Evolutionary conservation across 1,284 basidiomycete species (phyloP), one percentile per base, ranked within the genome.

Genomic region (Neolentinus lepideus): DNA sequence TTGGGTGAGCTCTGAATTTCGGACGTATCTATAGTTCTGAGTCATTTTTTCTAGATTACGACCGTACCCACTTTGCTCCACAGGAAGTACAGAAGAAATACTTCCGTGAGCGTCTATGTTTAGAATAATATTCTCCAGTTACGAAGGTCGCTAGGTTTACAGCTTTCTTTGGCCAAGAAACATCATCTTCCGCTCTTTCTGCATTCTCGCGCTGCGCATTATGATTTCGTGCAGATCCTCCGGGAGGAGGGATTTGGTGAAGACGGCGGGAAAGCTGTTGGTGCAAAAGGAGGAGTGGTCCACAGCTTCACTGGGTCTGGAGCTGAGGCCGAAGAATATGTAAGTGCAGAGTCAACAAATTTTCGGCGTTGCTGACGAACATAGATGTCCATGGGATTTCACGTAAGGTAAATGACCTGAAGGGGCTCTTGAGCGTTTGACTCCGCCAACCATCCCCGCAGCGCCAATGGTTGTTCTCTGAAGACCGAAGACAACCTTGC

Each of bases 281-380:
- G 85, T 36, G 84, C 73, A 2, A 77, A 75, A 46, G 81, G 88
- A 10, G 91, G 89, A 0, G 91, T 94, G 8, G 91, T 93, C 8
- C 94, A 95, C 69, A 90, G 87, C 61, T 94, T 94, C 69, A 94
- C 92, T 0, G 93, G 92, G 0, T 82, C 80, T 0, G 60, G 66
- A 1, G 76, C 78, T 24, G 91, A 95, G 67, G 82, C 82, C 50
- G 64, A 71, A 8, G 89, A 95, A 65, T 71, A 92, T 55, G 83
- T 94, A 60, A 64, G 84, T 70, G 11, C 19, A 31, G 3, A 31
- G 24, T 45, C 12, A 29, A 33, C 3, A 16, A 56, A 57, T 12
- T 54, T 67, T 27, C n/a, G 14, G 12, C 27, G 29, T 24, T 56
- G 51, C 48, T 24, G 22, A 25, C 29, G 29, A 53, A 35, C 55